Evolutionary conservation across 371 early-diverging fungal genomes (phyloP).

Genomic region (Blakeslea trispora): DNA sequence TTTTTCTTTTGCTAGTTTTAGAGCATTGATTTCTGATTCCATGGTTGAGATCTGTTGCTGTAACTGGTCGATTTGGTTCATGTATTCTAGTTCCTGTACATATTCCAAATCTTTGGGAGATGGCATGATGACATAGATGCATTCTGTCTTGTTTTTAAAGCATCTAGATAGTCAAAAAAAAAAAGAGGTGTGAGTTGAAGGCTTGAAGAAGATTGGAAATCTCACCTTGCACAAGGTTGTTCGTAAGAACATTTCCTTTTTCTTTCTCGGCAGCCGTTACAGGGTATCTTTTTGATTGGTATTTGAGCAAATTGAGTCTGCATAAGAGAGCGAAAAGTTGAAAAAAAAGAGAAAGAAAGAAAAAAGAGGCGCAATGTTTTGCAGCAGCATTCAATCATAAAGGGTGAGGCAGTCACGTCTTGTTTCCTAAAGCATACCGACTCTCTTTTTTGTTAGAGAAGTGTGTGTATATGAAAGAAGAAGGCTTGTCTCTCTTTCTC

Average conservation of each 20-base stretch:
- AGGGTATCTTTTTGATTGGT: neutral
- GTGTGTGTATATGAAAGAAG: no score
- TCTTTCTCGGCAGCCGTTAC: slow-evolving; percentile 34
- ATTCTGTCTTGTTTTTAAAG: slow-evolving; percentile 24
- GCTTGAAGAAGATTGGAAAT: no score
- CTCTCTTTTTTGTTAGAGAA: no score
- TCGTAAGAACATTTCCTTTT: slow-evolving; percentile 45
- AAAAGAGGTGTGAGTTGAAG: no score
- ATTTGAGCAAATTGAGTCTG: neutral
- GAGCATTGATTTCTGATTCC: slow-evolving; percentile 18
- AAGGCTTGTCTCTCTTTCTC: no score
- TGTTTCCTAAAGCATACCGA: no score
- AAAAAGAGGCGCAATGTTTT: neutral
- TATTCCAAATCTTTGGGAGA: slow-evolving; percentile 49
- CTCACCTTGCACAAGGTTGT: slow-evolving; percentile 45
- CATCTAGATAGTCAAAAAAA: slow-evolving; percentile 26
- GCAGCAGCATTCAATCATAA: neutral
- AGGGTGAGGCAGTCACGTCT: neutral
- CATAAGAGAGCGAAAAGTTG: neutral
- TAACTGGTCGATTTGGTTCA: slow-evolving; percentile 19
- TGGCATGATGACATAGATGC: slow-evolving; percentile 35
- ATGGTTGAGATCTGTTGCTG: slow-evolving; percentile 20
- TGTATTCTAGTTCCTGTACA: slow-evolving; percentile 25
- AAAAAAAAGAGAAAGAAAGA: neutral
- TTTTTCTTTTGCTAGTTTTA: slow-evolving; percentile 10